phyloP scores from a whole-genome alignment of 352 stramenopile genomes.

The Globisporangium nodosum region DNA sequence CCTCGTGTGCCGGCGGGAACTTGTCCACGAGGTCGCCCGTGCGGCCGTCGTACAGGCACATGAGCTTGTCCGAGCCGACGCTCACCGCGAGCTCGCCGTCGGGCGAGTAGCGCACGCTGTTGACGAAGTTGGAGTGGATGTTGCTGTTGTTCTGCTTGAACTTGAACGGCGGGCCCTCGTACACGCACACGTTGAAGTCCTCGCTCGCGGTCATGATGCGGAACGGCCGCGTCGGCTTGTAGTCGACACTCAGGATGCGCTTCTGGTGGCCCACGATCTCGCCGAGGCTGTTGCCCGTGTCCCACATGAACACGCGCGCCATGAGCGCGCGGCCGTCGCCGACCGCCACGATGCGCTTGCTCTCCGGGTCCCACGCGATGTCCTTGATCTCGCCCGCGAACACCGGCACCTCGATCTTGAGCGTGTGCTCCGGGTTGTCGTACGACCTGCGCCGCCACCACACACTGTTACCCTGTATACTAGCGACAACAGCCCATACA shows the following conservation, averaged over 20 bases:
- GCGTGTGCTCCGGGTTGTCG: slow-evolving; percentile 95
- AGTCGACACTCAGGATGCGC: slow-evolving; percentile 89
- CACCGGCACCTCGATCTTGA: slow-evolving; percentile 91
- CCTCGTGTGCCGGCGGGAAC: slow-evolving; percentile 78
- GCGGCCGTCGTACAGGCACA: slow-evolving; percentile 94
- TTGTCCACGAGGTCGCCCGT: slow-evolving; percentile 78
- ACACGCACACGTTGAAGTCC: slow-evolving; percentile 94
- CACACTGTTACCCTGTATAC: too few species aligned
- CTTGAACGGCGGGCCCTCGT: slow-evolving; percentile 95
- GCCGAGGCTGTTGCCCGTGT: slow-evolving; percentile 94
- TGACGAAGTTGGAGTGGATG: slow-evolving; percentile 94
- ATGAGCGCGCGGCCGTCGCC: slow-evolving; percentile 79
- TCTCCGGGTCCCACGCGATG: slow-evolving; percentile 94
- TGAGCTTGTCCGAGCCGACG: slow-evolving; percentile 93
- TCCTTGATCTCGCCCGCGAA: slow-evolving; percentile 92
- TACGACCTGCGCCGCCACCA: slow-evolving; percentile 52
- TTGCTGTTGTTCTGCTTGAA: slow-evolving; percentile 92
- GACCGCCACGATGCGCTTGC: slow-evolving; percentile 91
- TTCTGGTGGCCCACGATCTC: slow-evolving; percentile 94
- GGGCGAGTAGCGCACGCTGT: slow-evolving; percentile 92
- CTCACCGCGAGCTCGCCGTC: slow-evolving; percentile 88
- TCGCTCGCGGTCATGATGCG: slow-evolving; percentile 94
- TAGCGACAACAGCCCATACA: not conserved
- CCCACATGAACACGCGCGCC: slow-evolving; percentile 93
- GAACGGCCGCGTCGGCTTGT: slow-evolving; percentile 92